Base-by-base conservation (phyloP, 176 grass and related monocot species). In the Chrysopogon serrulatus region DNA sequence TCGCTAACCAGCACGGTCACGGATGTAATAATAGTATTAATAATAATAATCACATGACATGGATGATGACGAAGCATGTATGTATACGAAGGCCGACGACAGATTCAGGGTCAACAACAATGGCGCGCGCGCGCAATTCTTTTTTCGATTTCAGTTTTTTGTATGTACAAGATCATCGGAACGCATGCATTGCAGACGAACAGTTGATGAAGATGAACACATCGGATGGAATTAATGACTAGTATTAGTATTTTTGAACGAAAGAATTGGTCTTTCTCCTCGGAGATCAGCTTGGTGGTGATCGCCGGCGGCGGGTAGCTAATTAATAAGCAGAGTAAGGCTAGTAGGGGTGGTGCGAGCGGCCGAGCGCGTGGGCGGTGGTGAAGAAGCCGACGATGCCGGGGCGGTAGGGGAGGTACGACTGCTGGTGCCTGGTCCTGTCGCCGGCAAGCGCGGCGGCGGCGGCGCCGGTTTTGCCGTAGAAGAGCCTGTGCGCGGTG, bases 401-500 rank as follows among this genome's bases (percentile, higher is more conserved):
- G 33, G 77, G 85, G 10, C 86, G 86, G 82, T 94, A 90, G 1
- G 95, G 90, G 13, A 97, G 86, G 73, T 79, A 92, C 3, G 92
- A 94, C 45, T 47, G 78, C 78, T 80, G 92, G 33, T 45, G 79
- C 45, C 36, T 47, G 42, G 30, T 13, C 71, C 51, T 68, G n/a
- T 66, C 35, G 54, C 44, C 19, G 54, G 54, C n/a, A 56, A 63
- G 1, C 13, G 61, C 49, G 19, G 28, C 76, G 54, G 17, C 30
- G 21, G 31, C 10, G 47, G 0, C 62, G 12, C 3, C 12, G 0
- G 3, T 43, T 45, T 74, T 90, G 68, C 84, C 85, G 72, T 90
- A 92, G 79, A 94, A 92, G 35, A 89, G 84, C 87, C 37, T 65
- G 73, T 90, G 90, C 79, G 79, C 86, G 68, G 90, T 92, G 73